phyloP scores from a whole-genome alignment of 495 filamentous ascomycete genomes.

The Rusavskia elegans region DNA sequence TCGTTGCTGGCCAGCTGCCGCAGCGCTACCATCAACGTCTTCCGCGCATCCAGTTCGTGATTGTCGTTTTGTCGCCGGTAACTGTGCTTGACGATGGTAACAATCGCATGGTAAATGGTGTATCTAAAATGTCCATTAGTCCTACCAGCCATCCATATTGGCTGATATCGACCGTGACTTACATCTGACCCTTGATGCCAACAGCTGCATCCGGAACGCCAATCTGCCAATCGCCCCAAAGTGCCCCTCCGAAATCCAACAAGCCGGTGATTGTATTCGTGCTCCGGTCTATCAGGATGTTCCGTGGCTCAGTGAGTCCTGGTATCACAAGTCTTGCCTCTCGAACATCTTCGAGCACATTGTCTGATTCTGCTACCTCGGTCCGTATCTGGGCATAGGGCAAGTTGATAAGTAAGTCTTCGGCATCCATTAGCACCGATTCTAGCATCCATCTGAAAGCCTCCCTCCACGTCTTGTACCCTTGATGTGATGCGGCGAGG shows the following conservation, averaged over 20 bases:
- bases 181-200: conserved; percentile 23
- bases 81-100: conserved; percentile 11
- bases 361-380: conserved; percentile 28
- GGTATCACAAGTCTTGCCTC: conserved; percentile 41
- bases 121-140: conserved; percentile 3
- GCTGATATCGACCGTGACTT: conserved; percentile 8
- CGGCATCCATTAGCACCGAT: conserved; percentile 46
- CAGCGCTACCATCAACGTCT: conserved; percentile 7
- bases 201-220: conserved; percentile 22
- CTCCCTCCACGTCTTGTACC: conserved; percentile 42
- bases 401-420: conserved; percentile 51
- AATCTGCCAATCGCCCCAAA: conserved; percentile 35
- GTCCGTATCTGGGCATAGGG: conserved; percentile 49
- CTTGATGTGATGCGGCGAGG: conserved; percentile 29
- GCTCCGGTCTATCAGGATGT: conserved; percentile 39
- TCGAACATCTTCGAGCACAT: conserved; percentile 37
- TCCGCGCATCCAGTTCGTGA: conserved; percentile 12
- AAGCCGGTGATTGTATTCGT: conserved; percentile 29
- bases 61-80: conserved; percentile 6
- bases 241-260: conserved; percentile 27
- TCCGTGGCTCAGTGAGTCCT: conserved; percentile 35
- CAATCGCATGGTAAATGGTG: conserved; percentile 8
- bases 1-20: conserved; percentile 1
- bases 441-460: conserved; percentile 47
- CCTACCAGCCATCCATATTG: conserved; percentile 6